Conservation (phyloP, 345 rosid genomes). For the Rhodamnia rubescens region DNA sequence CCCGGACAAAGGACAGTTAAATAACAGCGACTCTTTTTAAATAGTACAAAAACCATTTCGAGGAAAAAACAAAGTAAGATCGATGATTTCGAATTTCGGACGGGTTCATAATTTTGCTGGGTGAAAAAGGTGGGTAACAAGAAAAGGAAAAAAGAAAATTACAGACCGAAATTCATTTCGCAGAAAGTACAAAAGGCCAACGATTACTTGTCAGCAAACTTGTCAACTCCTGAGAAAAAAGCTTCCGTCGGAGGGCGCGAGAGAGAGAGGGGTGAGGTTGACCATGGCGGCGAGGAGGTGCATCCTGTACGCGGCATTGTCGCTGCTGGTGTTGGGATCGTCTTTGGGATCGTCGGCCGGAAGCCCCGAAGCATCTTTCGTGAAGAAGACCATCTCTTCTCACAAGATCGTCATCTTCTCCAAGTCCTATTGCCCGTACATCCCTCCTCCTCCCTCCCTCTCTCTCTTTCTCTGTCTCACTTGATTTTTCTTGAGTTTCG, state of each 20-base stretch:
- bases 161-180: neutral
- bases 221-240: neutral
- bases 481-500: neutral
- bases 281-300: constrained; percentile 2
- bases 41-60: too few species aligned
- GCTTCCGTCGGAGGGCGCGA: neutral
- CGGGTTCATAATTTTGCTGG: too few species aligned
- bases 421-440: constrained; percentile 93
- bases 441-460: neutral
- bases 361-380: constrained; percentile 36
- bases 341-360: constrained; percentile 10
- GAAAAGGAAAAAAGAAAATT: too few species aligned
- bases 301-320: neutral
- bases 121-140: too few species aligned
- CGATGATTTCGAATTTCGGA: too few species aligned
- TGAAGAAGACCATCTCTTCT: constrained; percentile 62
- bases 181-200: neutral
- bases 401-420: constrained; percentile 95
- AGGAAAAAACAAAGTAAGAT: too few species aligned
- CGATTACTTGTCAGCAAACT: neutral
- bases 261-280: too few species aligned
- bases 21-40: too few species aligned
- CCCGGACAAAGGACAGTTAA: too few species aligned
- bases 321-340: neutral
- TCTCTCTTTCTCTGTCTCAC: neutral